Base-by-base conservation (phyloP, 768 basidiomycete species). In the Naematelia aurantialba region DNA sequence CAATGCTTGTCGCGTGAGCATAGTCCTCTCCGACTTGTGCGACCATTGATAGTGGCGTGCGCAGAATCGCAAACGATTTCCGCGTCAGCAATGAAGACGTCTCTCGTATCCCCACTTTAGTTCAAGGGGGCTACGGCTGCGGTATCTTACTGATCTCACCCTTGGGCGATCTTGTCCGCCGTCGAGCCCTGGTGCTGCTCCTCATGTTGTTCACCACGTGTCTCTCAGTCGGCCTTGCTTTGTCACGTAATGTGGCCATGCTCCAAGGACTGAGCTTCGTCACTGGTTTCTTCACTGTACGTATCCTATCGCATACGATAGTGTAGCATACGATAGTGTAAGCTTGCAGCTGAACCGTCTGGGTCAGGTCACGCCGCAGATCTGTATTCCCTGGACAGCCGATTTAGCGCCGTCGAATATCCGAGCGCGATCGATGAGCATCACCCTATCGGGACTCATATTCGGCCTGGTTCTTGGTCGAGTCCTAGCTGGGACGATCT, bases 121-220 rank as follows among this genome's bases (percentile, higher is more conserved):
- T 70, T 13, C 79, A 80, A 62, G 68, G 65, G 19, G 74, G 88
- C 45, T 91, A 89, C 72, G 87, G 86, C 1, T 79, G 79, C 5
- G 89, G 89, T 0, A 81, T 91, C 5, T 74, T 91, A 2, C 75
- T 91, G 44, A 83, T 93, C 55, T 83, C 87, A 0, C 91, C 91
- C 1, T 79, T 90, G 0, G 91, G 91, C 5, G 91, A 94, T 73
- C 82, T 92, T 21, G 82, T 90, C 26, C 86, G 87, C 19, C 80
- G 90, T 31, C 81, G 91, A 12, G 85, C 84, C 45, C 80, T 94
- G 0, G 81, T 87, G 27, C 79, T 93, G 21, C 59, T 80, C 11
- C 76, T 89, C 19, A 78, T 87, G 39, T 64, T 82, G 1, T 48
- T 82, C 21, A 83, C 85, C 0, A 81, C 82, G 0, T 67, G 81